Base-by-base conservation (phyloP, 2,329 filamentous ascomycete genomes). In the Penicillium digitatum region DNA sequence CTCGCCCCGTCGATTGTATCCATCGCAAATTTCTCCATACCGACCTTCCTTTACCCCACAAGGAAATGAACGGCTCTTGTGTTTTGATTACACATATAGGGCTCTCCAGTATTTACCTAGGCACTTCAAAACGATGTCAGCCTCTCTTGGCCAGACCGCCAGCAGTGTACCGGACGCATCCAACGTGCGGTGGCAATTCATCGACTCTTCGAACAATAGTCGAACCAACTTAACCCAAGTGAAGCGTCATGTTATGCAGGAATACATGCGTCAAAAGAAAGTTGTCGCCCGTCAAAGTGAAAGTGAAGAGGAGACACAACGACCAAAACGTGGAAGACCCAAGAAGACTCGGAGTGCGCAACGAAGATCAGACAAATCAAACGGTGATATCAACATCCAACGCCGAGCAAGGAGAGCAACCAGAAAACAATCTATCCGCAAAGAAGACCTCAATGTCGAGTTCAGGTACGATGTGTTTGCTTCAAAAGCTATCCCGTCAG, bases 161-260 rank as follows among this genome's bases (percentile, higher is more conserved):
- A 50, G 45, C 43, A 42, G 52, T 35, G 37, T 16, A 10, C 12
- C 52, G 27, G 52, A 56, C 20, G 22, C 57, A 16, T 43, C 57
- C 48, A 62, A 58, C 32, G 61, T 53, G 43, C 66, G 69, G 31
- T 76, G 73, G 66, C 72, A 74, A 55, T 76, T 76, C 51, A 74
- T 76, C 50, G 73, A 76, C 56, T 65, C 69, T 53, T 74, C 69
- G 10, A 65, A 69, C 48, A 69, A 72, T 42, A 69, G 65, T 48
- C 64, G 71, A 22, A 64, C 58, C 45, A 75, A 74, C 39, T 59
- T 73, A 40, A 75, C 72, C 1, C 70, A 69, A 56, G 73, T 76
- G 35, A 75, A 74, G 48, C 72, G 73, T 22, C 74, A 76, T 72
- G 73, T 76, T 7, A 76, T 76, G 74, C 71, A 74, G 55, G 72